Percentiles rank a stretch among this genome's conserved stretches.
These are phyloP conservation scores for Pseudozyma hubeiensis DNA, from an alignment of 1,284 basidiomycete species.

Conservation along the genomic window DNA sequence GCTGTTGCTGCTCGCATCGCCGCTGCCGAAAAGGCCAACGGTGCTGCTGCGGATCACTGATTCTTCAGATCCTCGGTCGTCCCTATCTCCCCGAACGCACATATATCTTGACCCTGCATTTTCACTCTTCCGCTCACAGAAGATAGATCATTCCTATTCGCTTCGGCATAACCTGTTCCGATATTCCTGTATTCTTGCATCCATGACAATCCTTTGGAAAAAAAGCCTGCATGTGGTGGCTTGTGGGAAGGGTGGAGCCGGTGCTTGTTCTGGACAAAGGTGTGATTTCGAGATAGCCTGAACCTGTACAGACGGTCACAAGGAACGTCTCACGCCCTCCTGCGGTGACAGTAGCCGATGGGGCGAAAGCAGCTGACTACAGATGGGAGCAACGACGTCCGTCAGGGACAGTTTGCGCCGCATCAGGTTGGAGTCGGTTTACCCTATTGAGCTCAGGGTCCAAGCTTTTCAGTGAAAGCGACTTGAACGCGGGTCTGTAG, in stretches of 20 bases:
- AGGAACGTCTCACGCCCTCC: too few species aligned
- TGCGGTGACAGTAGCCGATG: too few species aligned
- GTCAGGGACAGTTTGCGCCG: too few species aligned
- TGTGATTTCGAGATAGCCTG: too few species aligned
- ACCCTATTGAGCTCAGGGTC: not conserved
- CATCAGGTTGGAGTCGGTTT: too few species aligned
- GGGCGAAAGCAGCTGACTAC: too few species aligned
- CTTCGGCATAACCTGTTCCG: conserved; percentile 13
- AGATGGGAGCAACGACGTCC: too few species aligned
- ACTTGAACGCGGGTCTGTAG: not conserved
- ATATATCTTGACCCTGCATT: not conserved
- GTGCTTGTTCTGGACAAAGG: too few species aligned
- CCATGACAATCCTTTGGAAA: conserved; percentile 1
- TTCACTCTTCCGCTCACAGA: not conserved
- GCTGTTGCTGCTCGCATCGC: conserved; percentile 46
- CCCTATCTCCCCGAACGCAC: not conserved
- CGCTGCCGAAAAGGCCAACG: conserved; percentile 45
- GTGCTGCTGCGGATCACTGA: conserved; percentile 24
- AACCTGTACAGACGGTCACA: too few species aligned
- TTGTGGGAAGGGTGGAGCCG: too few species aligned
- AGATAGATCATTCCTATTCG: conserved; percentile 2
- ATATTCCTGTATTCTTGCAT: conserved; percentile 34
- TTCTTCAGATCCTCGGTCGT: not conserved
- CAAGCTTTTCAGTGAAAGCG: not conserved
- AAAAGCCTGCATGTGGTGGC: not conserved